Percentiles rank a stretch among this genome's conserved stretches.
phyloP scores from a whole-genome alignment of 2,329 filamentous ascomycete species.

The Pseudomassariella vexata region DNA sequence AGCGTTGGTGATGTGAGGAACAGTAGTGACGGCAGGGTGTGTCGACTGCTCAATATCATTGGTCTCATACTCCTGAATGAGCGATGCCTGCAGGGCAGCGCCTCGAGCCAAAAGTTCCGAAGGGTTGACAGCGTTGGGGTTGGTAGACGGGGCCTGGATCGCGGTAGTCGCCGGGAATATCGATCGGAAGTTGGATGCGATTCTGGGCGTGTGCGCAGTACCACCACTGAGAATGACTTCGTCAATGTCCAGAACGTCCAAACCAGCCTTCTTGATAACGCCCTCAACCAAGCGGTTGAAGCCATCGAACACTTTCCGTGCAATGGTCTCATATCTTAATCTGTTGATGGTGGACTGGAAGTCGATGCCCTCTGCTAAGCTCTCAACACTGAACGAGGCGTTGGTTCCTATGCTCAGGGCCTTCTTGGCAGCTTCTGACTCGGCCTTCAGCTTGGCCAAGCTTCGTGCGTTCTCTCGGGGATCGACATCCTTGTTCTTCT shows the following conservation, averaged over 20 bases:
- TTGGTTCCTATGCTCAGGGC: conserved; percentile 82
- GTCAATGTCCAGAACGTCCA: conserved; percentile 89
- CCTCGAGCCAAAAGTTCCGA: conserved; percentile 84
- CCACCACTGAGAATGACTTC: conserved; percentile 93
- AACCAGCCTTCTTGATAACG: conserved; percentile 82
- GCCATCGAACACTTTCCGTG: conserved; percentile 78
- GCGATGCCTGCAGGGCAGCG: conserved; percentile 88
- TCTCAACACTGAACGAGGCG: conserved; percentile 90
- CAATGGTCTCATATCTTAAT: conserved; percentile 84
- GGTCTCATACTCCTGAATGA: conserved; percentile 90
- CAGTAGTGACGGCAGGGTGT: conserved; percentile 89
- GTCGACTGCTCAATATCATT: conserved; percentile 94
- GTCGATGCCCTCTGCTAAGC: conserved; percentile 81
- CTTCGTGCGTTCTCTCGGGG: conserved; percentile 75
- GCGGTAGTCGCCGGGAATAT: conserved; percentile 77
- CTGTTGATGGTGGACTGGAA: conserved; percentile 91
- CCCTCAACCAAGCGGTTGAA: conserved; percentile 82
- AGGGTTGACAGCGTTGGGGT: conserved; percentile 76
- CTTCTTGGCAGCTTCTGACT: conserved; percentile 89
- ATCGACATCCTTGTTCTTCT: conserved; percentile 83
- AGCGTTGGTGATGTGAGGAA: conserved; percentile 82
- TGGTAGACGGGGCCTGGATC: conserved; percentile 79
- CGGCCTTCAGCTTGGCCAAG: conserved; percentile 86
- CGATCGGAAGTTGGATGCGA: conserved; percentile 71
- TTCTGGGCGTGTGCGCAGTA: conserved; percentile 87